A percentile compares a stretch with the other conserved stretches of the same genome.
phyloP scores from a whole-genome alignment of 345 rosid genomes.

The Aquilaria malaccensis region DNA sequence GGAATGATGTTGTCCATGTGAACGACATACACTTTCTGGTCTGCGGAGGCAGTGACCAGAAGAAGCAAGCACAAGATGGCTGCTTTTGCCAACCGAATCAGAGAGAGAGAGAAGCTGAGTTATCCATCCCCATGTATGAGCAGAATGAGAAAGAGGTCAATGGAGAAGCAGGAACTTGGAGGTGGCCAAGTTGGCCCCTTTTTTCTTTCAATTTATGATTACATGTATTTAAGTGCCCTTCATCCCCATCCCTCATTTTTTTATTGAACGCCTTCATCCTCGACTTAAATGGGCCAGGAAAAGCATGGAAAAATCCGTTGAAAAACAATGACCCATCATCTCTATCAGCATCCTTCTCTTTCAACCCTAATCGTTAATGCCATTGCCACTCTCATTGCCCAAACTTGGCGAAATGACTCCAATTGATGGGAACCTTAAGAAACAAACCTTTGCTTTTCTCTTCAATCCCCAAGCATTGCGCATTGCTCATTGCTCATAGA shows the following conservation, averaged over 20 bases:
- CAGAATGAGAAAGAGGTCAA: too few species aligned
- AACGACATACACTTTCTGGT: slow-evolving; percentile 33
- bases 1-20: slow-evolving; percentile 44
- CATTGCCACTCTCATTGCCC: slow-evolving; percentile 7
- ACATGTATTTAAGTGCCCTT: slow-evolving; percentile 12
- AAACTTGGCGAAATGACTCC: slow-evolving; percentile 35
- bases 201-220: slow-evolving; percentile 12
- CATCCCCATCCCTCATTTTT: slow-evolving; percentile 26
- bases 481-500: slow-evolving; percentile 8
- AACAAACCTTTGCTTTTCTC: slow-evolving; percentile 40
- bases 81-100: too few species aligned
- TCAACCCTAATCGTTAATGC: too few species aligned
- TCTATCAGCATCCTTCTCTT: slow-evolving; percentile 23
- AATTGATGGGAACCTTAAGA: slow-evolving; percentile 39
- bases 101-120: too few species aligned
- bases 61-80: too few species aligned
- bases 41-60: slow-evolving; percentile 13
- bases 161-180: too few species aligned
- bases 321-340: slow-evolving; percentile 44
- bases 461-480: slow-evolving; percentile 23
- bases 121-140: too few species aligned
- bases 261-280: slow-evolving; percentile 33
- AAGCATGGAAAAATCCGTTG: slow-evolving; percentile 42
- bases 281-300: slow-evolving; percentile 39
- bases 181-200: too few species aligned